Evolutionary conservation across 2,329 filamentous ascomycete genomes (phyloP), one percentile per base, ranked within the genome.

Genomic region (Chaetoscypha palmicola): DNA sequence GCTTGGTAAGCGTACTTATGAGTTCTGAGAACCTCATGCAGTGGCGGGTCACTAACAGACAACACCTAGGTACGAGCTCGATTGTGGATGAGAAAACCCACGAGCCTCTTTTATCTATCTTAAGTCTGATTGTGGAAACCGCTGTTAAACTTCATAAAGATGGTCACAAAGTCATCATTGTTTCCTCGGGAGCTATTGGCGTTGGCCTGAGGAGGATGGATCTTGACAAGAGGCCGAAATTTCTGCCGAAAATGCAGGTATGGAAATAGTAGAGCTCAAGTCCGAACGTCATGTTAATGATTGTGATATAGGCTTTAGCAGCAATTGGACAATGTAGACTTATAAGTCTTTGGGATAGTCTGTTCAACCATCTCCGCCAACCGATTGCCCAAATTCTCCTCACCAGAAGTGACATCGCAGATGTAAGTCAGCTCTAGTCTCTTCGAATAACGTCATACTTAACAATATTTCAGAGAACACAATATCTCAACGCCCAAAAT

Each of bases 51-150:
- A 52, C 46, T 51, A 31, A 38, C 24, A 21, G 14, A 21, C 20
- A 28, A 42, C 33, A 16, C 47, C 48, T 56, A 98, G 92, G 92
- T 58, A 97, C 92, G 36, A 96, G 89, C 66, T 97, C 92, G n/a
- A 97, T 98, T 56, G 90, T 98, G 53, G 88, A 97, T 67, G 92
- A 98, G 64, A 85, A 82, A 62, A 94, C 87, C 17, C 92, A 95
- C 67, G 87, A 96, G 62, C 92, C 92, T 3, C 77, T 96, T 26
- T 76, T 98, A 30, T 92, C 90, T 3, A 94, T 89, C 55, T 72
- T 98, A 45, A 90, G 86, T 48, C 72, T 91, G 48, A 96, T 98
- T 53, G 92, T 97, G 52, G 89, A 97, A 68, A 97, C 92, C 16
- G 89, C 88, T 11, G 84, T 91, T 42, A 86, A 81, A 60, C 73